Evolutionary conservation across 768 basidiomycete genomes (phyloP).

Genomic region (Mycena venus): DNA sequence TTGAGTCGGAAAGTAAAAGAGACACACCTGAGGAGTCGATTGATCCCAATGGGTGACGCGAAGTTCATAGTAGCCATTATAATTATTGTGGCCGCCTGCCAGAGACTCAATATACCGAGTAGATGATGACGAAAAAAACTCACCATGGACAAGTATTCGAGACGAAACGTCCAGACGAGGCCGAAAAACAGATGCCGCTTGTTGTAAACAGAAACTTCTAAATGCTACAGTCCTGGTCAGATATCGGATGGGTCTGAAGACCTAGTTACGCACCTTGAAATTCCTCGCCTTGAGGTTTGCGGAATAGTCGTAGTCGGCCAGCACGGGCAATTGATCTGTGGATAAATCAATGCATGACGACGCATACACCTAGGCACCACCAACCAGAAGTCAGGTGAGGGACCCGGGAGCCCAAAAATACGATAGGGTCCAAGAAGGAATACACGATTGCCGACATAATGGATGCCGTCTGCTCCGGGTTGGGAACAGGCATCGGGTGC

Average conservation of each 20-base stretch:
- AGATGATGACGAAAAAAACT: neutral
- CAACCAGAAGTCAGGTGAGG: conserved; percentile 54
- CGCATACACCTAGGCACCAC: neutral
- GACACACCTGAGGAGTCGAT: conserved; percentile 54
- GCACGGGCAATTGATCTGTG: neutral
- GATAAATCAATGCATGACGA: neutral
- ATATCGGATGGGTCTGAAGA: neutral
- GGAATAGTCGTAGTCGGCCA: conserved; percentile 38
- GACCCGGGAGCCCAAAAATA: conserved; percentile 57
- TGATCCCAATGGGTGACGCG: conserved; percentile 57
- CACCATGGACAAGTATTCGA: conserved; percentile 39
- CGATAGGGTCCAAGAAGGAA: conserved; percentile 66
- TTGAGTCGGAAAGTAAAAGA: neutral
- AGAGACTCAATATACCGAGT: neutral
- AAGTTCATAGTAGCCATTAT: conserved; percentile 45
- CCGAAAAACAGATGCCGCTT: conserved; percentile 53
- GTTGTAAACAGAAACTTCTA: conserved; percentile 25
- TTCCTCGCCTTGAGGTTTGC: neutral
- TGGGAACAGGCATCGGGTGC: conserved; percentile 49
- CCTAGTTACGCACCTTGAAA: neutral
- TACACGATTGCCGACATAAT: conserved; percentile 59
- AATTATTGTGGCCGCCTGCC: conserved; percentile 38
- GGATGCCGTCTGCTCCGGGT: conserved; percentile 67
- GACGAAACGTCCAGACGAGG: conserved; percentile 55
- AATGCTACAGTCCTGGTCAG: neutral